phyloP scores from a whole-genome alignment of 1,139 yeast genomes.

The Hansenula sp. region DNA sequence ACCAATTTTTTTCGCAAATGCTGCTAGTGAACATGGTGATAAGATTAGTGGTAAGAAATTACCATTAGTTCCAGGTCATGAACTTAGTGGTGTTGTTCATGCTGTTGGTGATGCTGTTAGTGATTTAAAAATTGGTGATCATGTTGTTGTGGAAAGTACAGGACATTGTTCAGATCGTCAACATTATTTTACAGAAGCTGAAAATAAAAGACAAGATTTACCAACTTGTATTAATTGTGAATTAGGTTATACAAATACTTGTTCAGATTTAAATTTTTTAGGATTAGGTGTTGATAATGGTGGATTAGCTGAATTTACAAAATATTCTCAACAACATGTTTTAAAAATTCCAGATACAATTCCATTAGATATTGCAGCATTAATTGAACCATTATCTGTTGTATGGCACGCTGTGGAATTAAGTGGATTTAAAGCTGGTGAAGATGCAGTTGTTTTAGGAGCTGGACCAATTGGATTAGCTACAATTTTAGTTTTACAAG shows the following conservation, averaged over 20 bases:
- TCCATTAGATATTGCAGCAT: conserved; percentile 50
- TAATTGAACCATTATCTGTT: conserved; percentile 53
- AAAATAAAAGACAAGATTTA: conserved; percentile 17
- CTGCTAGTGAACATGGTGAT: conserved; percentile 25
- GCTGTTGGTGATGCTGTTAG: conserved; percentile 32
- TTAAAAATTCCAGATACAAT: conserved; percentile 42
- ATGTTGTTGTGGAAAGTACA: conserved; percentile 50
- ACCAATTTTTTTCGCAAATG: conserved; percentile 43
- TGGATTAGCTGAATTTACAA: conserved; percentile 46
- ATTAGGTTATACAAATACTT: conserved; percentile 42
- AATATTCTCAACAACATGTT: conserved; percentile 42
- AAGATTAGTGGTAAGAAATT: conserved; percentile 31
- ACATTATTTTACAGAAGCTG: conserved; percentile 24
- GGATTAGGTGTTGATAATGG: conserved; percentile 50
- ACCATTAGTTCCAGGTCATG: conserved; percentile 61
- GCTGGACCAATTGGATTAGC: conserved; percentile 65
- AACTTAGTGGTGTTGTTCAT: conserved; percentile 40
- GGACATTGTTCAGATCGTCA: conserved; percentile 45
- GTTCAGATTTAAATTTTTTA: conserved; percentile 36
- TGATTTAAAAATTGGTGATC: conserved; percentile 34
- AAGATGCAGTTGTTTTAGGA: conserved; percentile 49
- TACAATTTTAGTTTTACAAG: conserved; percentile 51
- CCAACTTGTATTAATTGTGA: conserved; percentile 41
- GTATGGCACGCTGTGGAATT: conserved; percentile 56
- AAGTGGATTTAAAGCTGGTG: conserved; percentile 40